Conservation (phyloP, 116 monocot genomes). For the Cymodocea nodosa region DNA sequence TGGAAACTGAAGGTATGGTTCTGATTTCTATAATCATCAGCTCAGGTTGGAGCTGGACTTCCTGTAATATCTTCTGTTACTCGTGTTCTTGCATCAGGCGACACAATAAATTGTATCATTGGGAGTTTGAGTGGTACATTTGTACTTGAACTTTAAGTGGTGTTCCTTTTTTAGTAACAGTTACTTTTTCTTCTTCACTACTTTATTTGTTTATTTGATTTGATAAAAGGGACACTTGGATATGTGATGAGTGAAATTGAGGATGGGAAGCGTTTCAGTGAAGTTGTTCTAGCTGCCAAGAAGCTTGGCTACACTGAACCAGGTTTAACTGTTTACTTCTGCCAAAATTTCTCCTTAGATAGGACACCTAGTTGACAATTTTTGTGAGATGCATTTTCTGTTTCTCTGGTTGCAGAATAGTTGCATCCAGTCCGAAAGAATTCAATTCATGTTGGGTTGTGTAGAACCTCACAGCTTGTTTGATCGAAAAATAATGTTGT, state of each 20-base stretch:
- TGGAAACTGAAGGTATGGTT: constrained; percentile 2
- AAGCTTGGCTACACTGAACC: constrained; percentile 91
- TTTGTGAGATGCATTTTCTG: no score
- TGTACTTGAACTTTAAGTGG: neutral
- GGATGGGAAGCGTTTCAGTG: constrained; percentile 72
- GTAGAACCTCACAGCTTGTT: no score
- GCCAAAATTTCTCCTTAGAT: neutral
- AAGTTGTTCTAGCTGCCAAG: constrained; percentile 82
- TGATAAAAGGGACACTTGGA: constrained; percentile 70
- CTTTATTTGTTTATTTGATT: neutral
- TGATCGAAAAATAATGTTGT: neutral
- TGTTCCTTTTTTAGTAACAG: neutral
- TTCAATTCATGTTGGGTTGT: neutral
- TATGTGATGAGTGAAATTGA: constrained; percentile 97
- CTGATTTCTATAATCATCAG: constrained; percentile 3
- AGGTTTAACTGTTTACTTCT: constrained; percentile 26
- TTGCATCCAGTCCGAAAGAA: neutral
- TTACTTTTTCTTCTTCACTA: neutral
- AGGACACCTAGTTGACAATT: neutral
- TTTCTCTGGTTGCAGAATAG: no score
- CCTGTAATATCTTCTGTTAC: constrained; percentile 85
- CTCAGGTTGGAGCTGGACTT: constrained; percentile 95
- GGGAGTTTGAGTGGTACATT: constrained; percentile 92
- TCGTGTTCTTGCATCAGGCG: constrained; percentile 78
- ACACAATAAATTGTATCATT: constrained; percentile 61